Percentiles rank a stretch among this genome's conserved stretches.
These are phyloP conservation scores for Debaryomyces maramus DNA, from an alignment of 805 yeast species.

Conservation along the genomic window DNA sequence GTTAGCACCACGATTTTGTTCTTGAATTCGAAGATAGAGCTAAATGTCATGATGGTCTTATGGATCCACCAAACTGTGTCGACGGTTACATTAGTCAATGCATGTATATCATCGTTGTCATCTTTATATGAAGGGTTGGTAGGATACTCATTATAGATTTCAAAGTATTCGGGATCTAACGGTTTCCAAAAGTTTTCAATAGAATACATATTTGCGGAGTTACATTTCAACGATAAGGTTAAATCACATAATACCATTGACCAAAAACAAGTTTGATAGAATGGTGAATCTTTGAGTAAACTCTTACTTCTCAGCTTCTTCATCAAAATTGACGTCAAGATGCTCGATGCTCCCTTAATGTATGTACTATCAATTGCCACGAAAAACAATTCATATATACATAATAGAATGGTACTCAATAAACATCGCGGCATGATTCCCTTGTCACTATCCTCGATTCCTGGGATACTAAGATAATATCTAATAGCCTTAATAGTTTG, in stretches of 20 bases:
- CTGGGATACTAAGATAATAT: constrained; percentile 27
- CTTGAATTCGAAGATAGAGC: constrained; percentile 31
- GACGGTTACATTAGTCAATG: constrained; percentile 7
- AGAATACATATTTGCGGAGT: constrained; percentile 32
- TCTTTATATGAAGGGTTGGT: constrained; percentile 5
- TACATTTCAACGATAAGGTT: constrained; percentile 32
- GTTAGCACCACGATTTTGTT: constrained; percentile 26
- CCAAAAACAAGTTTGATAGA: constrained; percentile 38
- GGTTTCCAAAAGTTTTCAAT: constrained; percentile 32
- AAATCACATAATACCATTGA: constrained; percentile 36
- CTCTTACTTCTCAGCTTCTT: constrained; percentile 17
- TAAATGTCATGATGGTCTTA: constrained; percentile 26
- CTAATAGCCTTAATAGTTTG: constrained; percentile 34
- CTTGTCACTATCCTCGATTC: constrained; percentile 20
- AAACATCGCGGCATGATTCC: constrained; percentile 37
- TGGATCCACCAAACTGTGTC: constrained; percentile 38
- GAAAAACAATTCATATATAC: constrained; percentile 40
- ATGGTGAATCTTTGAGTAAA: constrained; percentile 27
- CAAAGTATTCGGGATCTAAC: constrained; percentile 32
- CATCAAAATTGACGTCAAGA: constrained; percentile 29
- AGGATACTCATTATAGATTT: constrained; percentile 13
- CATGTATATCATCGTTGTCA: constrained; percentile 9
- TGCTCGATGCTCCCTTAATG: constrained; percentile 37
- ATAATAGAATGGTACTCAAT: constrained; percentile 35
- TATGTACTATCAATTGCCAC: constrained; percentile 38